phyloP scores from a whole-genome alignment of 2,329 filamentous ascomycete species.

The Cryphonectria carpinicola region DNA sequence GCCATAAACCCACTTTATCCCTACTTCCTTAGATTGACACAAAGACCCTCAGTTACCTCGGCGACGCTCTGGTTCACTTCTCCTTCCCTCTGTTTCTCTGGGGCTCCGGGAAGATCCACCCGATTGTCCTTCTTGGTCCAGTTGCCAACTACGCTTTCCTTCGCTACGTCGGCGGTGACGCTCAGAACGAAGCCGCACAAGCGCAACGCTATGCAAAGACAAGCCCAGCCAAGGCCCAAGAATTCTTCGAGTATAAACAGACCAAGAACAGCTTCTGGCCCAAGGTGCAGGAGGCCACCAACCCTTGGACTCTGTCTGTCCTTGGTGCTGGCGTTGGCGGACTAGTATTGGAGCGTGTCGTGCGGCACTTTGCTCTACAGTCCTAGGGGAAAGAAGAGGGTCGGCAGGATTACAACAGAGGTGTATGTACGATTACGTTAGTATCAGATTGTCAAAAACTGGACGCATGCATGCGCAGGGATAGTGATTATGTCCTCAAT shows the following conservation, averaged over 20 bases:
- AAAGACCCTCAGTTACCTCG: constrained; percentile 56
- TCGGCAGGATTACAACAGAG: neutral
- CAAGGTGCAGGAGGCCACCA: constrained; percentile 49
- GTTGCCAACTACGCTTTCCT: constrained; percentile 63
- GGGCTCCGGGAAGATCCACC: constrained; percentile 57
- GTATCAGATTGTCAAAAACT: neutral
- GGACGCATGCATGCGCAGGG: neutral
- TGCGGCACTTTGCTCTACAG: constrained; percentile 20
- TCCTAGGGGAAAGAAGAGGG: neutral
- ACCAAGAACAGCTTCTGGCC: constrained; percentile 67
- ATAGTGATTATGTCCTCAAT: neutral
- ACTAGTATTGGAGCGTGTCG: constrained; percentile 47
- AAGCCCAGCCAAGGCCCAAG: constrained; percentile 54
- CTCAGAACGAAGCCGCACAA: constrained; percentile 59
- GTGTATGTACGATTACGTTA: neutral
- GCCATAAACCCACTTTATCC: no score
- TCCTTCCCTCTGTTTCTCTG: constrained; percentile 63
- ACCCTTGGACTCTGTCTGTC: constrained; percentile 61
- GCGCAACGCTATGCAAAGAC: constrained; percentile 54
- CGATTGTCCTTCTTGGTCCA: constrained; percentile 58
- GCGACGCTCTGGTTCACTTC: constrained; percentile 60
- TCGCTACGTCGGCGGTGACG: constrained; percentile 60
- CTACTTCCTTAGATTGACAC: neutral
- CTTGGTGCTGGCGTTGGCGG: constrained; percentile 53
- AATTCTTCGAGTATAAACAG: constrained; percentile 54